Evolutionary conservation across 2,329 filamentous ascomycete species (phyloP), one percentile per base, ranked within the genome.

Genomic region (Fusarium hostae): DNA sequence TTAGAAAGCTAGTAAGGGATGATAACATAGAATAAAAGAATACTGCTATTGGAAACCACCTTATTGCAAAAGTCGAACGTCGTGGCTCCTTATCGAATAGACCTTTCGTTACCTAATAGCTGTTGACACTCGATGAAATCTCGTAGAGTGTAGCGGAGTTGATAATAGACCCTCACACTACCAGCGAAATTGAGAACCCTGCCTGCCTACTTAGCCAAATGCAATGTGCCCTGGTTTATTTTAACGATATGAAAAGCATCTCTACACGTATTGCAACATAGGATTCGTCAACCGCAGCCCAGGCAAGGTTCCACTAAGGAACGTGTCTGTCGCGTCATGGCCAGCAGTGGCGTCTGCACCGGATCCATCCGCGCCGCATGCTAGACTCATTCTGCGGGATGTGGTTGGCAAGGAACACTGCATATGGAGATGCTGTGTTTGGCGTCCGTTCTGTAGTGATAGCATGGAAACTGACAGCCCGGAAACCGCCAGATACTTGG

Each of bases 321-420:
- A 59, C 45, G 28, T 54, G 51, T 37, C 61, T 40, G 44, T 60
- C 44, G 35, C 41, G 43, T 55, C 59, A 69, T 51, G 59, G 41
- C 45, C 40, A 50, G 51, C 20, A 52, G 52, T 68, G 56, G 65
- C 69, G 69, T 45, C 67, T 72, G 54, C 56, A 18, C 66, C 57
- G 54, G 57, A 56, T 50, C 54, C 48, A 63, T 59, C 65, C 69
- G 60, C 43, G 61, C 69, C 44, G 69, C 65, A 70, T 45, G n/a
- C 18, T 48, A 22, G 28, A 51, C 43, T 57, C 55, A 60, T 50
- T 59, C 30, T 45, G 35, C 30, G 43, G 43, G 43, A 54, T 70
- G 44, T 47, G 52, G 39, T 63, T 68, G 66, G 40, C 48, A 60
- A 41, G 40, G 34, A 52, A 66, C 30, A 41, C 39, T 40, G 34